A percentile compares a stretch with the other conserved stretches of the same genome.
Conservation (phyloP, 176 grass and related monocot species). For the Phoenix dactylifera region DNA sequence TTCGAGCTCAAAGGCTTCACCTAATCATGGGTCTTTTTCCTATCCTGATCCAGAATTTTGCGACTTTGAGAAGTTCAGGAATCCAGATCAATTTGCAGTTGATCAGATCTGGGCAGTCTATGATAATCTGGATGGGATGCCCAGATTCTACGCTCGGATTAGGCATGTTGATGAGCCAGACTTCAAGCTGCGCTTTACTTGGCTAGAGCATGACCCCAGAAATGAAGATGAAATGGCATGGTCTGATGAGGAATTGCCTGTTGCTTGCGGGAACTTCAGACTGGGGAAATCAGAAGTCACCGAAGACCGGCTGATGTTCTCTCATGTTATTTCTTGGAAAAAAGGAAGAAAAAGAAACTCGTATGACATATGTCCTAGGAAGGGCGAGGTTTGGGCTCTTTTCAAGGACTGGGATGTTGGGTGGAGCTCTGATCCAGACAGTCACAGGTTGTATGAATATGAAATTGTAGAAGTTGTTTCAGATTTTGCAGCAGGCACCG, state of each 20-base stretch:
- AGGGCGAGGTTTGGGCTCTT: slow-evolving; percentile 86
- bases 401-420: slow-evolving; percentile 73
- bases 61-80: slow-evolving; percentile 68
- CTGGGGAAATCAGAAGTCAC: slow-evolving; percentile 31
- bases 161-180: slow-evolving; percentile 30
- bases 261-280: slow-evolving; percentile 71
- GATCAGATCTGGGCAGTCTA: slow-evolving; percentile 90
- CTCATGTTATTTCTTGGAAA: slow-evolving; percentile 51
- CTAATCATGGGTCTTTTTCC: slow-evolving; percentile 12
- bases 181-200: slow-evolving; percentile 61
- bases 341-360: slow-evolving; percentile 52
- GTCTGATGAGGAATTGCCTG: slow-evolving; percentile 55
- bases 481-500: slow-evolving; percentile 33
- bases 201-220: slow-evolving; percentile 38
- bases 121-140: slow-evolving; percentile 81
- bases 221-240: slow-evolving; percentile 45
- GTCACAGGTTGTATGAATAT: slow-evolving; percentile 61
- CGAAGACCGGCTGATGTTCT: slow-evolving; percentile 67
- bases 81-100: slow-evolving; percentile 40
- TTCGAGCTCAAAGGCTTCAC: background rate
- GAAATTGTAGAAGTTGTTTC: slow-evolving; percentile 65
- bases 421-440: slow-evolving; percentile 67
- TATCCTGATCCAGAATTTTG: slow-evolving; percentile 83
- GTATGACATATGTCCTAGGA: slow-evolving; percentile 58
- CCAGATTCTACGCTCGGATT: slow-evolving; percentile 84